A percentile compares a stretch with the other conserved stretches of the same genome.
Evolutionary conservation across 2,329 filamentous ascomycete species (phyloP).

Genomic region (Fusarium luffae): DNA sequence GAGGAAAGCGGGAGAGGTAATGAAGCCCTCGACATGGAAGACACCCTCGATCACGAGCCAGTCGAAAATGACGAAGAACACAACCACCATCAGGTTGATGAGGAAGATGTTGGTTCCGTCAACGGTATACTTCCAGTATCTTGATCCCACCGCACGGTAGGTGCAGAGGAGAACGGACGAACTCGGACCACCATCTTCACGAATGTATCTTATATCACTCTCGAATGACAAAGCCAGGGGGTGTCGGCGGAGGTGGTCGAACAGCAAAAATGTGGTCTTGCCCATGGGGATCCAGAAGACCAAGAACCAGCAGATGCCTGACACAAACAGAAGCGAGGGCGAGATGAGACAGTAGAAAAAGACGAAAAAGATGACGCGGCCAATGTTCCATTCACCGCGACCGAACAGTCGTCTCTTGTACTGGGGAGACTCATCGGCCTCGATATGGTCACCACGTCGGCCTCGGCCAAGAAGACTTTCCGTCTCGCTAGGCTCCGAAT

Average conservation of each 20-base stretch:
- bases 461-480: slow-evolving; percentile 83
- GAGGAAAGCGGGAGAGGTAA: slow-evolving; percentile 87
- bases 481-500: slow-evolving; percentile 84
- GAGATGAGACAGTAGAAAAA: slow-evolving; percentile 96
- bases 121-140: slow-evolving; percentile 99
- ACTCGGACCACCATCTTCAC: slow-evolving; percentile 76
- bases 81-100: slow-evolving; percentile 93
- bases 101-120: slow-evolving; percentile 99
- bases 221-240: slow-evolving; percentile 94
- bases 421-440: slow-evolving; percentile 51
- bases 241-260: slow-evolving; percentile 91
- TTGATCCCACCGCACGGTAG: slow-evolving; percentile 90
- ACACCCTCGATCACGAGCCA: slow-evolving; percentile 80
- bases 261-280: slow-evolving; percentile 88
- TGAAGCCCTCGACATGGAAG: slow-evolving; percentile 74
- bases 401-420: slow-evolving; percentile 91
- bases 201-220: slow-evolving; percentile 80
- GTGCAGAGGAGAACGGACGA: slow-evolving; percentile 94
- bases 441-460: slow-evolving; percentile 67
- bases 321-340: slow-evolving; percentile 86
- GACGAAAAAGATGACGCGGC: slow-evolving; percentile 93
- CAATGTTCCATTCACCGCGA: slow-evolving; percentile 93
- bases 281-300: slow-evolving; percentile 99
- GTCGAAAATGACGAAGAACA: slow-evolving; percentile 95
- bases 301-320: slow-evolving; percentile 90